Percentiles rank a stretch among this genome's conserved stretches.
phyloP scores from a whole-genome alignment of 179 eudicot species.

The Silene noctiflora region DNA sequence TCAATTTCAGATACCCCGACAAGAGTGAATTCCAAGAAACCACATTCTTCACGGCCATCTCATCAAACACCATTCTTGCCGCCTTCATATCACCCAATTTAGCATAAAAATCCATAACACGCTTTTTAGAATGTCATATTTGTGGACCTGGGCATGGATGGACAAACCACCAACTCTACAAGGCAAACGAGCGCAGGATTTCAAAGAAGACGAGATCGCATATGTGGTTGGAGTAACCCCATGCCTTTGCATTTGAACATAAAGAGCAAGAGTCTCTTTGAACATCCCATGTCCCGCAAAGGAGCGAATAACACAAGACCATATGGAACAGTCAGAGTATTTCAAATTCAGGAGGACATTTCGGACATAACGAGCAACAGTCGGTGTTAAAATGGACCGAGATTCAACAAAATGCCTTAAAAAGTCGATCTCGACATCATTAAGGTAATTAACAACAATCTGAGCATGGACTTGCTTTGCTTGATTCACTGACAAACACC shows the following conservation, averaged over 20 bases:
- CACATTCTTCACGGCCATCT: slow-evolving; percentile 57
- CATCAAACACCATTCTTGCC: slow-evolving; percentile 66
- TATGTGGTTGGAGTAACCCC: slow-evolving; percentile 50
- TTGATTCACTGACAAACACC: slow-evolving; percentile 44
- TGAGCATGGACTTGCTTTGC: slow-evolving; percentile 66
- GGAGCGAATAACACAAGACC: slow-evolving; percentile 54
- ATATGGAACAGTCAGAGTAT: slow-evolving; percentile 43
- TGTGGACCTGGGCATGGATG: slow-evolving; percentile 69
- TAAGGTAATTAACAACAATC: slow-evolving; percentile 41
- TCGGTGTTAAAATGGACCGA: slow-evolving; percentile 25
- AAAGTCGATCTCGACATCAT: slow-evolving; percentile 42
- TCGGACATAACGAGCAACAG: slow-evolving; percentile 35
- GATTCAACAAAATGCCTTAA: slow-evolving; percentile 36
- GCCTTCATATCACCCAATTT: slow-evolving; percentile 55
- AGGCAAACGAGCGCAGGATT: slow-evolving; percentile 63
- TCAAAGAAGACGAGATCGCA: slow-evolving; percentile 57
- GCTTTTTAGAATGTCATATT: slow-evolving; percentile 43
- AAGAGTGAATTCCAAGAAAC: slow-evolving; percentile 87
- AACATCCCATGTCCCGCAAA: slow-evolving; percentile 51
- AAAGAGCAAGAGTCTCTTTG: slow-evolving; percentile 55
- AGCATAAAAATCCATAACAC: slow-evolving; percentile 70
- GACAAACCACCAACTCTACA: slow-evolving; percentile 49
- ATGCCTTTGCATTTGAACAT: slow-evolving; percentile 47
- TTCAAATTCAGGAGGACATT: slow-evolving; percentile 40
- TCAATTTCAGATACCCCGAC: slow-evolving; percentile 57